Percentiles rank a stretch among this genome's conserved stretches.
Conservation (phyloP, 2,329 filamentous ascomycete genomes). For the Alternaria dauci region DNA sequence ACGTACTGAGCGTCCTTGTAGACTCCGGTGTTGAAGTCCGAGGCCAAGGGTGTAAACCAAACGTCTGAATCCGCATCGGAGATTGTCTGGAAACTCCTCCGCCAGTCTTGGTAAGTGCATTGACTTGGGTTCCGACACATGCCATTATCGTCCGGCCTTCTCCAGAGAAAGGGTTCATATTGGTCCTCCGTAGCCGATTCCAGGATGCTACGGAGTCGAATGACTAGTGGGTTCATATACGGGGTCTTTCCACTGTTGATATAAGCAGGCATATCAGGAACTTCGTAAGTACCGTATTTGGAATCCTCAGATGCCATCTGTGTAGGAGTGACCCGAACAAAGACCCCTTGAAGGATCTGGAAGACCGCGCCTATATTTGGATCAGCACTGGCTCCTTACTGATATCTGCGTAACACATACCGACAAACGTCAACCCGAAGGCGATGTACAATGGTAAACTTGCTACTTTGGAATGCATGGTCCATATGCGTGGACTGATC, state of each 20-base stretch:
- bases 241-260: background rate
- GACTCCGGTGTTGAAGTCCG: background rate
- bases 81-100: background rate
- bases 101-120: background rate
- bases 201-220: constrained; percentile 4
- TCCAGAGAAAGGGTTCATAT: constrained; percentile 2
- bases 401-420: background rate
- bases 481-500: constrained; percentile 1
- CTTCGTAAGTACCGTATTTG: background rate
- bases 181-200: background rate
- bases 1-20: background rate
- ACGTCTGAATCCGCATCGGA: background rate
- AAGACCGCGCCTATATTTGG: background rate
- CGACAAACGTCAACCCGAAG: background rate
- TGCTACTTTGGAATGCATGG: constrained; percentile 1
- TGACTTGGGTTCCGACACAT: background rate
- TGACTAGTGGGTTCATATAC: background rate
- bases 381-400: background rate
- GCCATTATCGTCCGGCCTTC: background rate
- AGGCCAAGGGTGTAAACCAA: constrained; percentile 1
- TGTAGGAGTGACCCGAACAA: background rate
- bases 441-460: constrained; percentile 2
- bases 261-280: background rate
- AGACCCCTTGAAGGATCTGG: background rate
- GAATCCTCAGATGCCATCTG: background rate